phyloP scores from a whole-genome alignment of 108 stramenopile genomes.

The Fistulifera solaris region DNA sequence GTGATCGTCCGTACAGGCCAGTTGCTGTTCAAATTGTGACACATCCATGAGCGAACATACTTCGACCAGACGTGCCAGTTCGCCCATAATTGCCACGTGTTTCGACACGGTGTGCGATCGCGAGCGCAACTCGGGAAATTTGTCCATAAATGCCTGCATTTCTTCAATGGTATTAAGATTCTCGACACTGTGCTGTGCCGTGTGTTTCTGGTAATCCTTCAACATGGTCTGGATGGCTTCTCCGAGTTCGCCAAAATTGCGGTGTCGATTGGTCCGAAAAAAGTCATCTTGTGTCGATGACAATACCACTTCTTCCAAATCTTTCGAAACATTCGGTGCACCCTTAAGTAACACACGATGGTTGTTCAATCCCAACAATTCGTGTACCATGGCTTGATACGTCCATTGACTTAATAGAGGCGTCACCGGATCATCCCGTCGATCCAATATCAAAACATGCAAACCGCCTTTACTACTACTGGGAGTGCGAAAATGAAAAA shows the following conservation, averaged over 20 bases:
- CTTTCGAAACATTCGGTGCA: slow-evolving; percentile 86
- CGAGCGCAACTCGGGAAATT: slow-evolving; percentile 89
- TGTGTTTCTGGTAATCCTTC: slow-evolving; percentile 88
- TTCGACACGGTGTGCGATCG: slow-evolving; percentile 85
- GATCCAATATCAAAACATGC: slow-evolving; percentile 87
- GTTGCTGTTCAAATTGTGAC: slow-evolving; percentile 96
- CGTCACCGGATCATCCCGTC: slow-evolving; percentile 98
- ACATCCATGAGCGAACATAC: slow-evolving; percentile 93
- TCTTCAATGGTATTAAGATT: slow-evolving; percentile 91
- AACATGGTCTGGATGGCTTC: slow-evolving; percentile 91
- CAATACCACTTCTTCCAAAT: slow-evolving; percentile 96
- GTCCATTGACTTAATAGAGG: slow-evolving; percentile 99
- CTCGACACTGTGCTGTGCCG: slow-evolving; percentile 72
- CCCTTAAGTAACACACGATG: slow-evolving; percentile 90
- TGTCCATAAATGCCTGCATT: slow-evolving; percentile 98
- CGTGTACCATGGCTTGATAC: slow-evolving; percentile 99
- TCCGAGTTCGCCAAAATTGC: slow-evolving; percentile 97
- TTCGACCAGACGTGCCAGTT: slow-evolving; percentile 90
- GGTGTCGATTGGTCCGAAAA: slow-evolving; percentile 83
- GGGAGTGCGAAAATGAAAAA: slow-evolving; percentile 82
- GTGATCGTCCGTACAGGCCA: slow-evolving; percentile 93
- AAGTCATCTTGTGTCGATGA: slow-evolving; percentile 89
- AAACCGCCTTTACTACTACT: slow-evolving; percentile 23
- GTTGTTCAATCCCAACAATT: slow-evolving; percentile 94
- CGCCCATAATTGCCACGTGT: slow-evolving; percentile 97